Base-by-base conservation (phyloP, 768 basidiomycete genomes). In the Termitomyces titanicus region DNA sequence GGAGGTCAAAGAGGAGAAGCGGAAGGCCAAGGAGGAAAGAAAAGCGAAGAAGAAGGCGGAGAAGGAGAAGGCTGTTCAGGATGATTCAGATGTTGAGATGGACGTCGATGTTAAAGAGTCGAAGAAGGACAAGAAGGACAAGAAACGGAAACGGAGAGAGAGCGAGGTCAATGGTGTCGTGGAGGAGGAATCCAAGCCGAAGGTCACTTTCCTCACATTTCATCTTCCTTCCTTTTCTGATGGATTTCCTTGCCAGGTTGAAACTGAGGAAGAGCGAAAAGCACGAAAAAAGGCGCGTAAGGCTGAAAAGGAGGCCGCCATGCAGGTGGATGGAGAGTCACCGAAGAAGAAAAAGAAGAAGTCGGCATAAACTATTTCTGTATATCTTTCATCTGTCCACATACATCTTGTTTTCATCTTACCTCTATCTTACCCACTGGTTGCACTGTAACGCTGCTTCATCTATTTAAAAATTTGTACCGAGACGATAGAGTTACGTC, bases 1-100 rank as follows among this genome's bases (percentile, higher is more conserved):
- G 62, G 91, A 94, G 55, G 88, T 91, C 62, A 92, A 92, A 74
- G 88, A 88, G 58, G 94, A 96, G 75, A 93, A 92, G 78, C 81
- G 78, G 70, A 83, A 76, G 65, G 82, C 81, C 37, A 92, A 91
- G 74, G 89, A 92, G 73, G 89, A 89, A 73, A 79, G 78, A 68
- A 79, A 69, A 68, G 85, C 88, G 54, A 89, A 86, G 74, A 87
- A 79, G 72, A 79, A 73, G 63, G 86, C 79, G 49, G 81, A 75
- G 70, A 78, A 76, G 65, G 72, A 69, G 63, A 66, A 69, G 31
- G 68, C 59, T 42, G 72, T 65, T 18, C 66, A 64, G 31, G 72
- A 70, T 45, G 61, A 55, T 38, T 58, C 64, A 44, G 64, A 65
- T 39, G 65, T 59, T 39, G 63, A 68, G 29, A 69, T 70, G 72